Conservation (phyloP, 2,329 filamentous ascomycete genomes). For the Cytospora chrysosperma region DNA sequence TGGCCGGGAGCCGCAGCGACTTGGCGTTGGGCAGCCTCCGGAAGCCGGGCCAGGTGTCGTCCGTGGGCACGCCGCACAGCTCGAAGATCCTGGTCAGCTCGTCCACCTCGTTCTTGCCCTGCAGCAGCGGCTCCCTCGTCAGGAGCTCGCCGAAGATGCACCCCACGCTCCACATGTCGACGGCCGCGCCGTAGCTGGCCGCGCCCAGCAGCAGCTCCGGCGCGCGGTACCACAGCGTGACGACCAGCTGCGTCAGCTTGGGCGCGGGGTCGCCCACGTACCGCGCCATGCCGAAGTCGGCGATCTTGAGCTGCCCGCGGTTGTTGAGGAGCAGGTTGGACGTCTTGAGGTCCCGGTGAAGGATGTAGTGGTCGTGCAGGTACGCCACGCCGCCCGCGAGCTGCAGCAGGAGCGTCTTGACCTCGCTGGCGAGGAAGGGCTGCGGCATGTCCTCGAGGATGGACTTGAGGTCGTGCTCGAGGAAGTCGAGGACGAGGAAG, state of each 20-base stretch:
- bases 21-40: slow-evolving; percentile 83
- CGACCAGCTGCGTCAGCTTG: slow-evolving; percentile 86
- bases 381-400: slow-evolving; percentile 78
- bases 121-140: slow-evolving; percentile 76
- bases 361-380: slow-evolving; percentile 85
- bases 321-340: slow-evolving; percentile 95
- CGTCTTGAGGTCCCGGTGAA: slow-evolving; percentile 91
- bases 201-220: slow-evolving; percentile 87
- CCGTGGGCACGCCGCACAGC: slow-evolving; percentile 81
- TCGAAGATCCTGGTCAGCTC: slow-evolving; percentile 85
- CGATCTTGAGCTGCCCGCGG: slow-evolving; percentile 89
- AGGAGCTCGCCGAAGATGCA: slow-evolving; percentile 95
- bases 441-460: slow-evolving; percentile 93
- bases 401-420: slow-evolving; percentile 86
- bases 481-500: slow-evolving; percentile 93
- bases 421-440: slow-evolving; percentile 87
- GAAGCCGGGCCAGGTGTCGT: slow-evolving; percentile 83
- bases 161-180: slow-evolving; percentile 96
- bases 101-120: slow-evolving; percentile 90
- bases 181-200: slow-evolving; percentile 67
- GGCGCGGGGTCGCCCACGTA: slow-evolving; percentile 77
- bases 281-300: slow-evolving; percentile 96
- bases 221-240: slow-evolving; percentile 94
- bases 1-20: slow-evolving; percentile 66
- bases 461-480: slow-evolving; percentile 94